Evolutionary conservation across 352 stramenopile species (phyloP).

Genomic region (Phytopythium montanum): DNA sequence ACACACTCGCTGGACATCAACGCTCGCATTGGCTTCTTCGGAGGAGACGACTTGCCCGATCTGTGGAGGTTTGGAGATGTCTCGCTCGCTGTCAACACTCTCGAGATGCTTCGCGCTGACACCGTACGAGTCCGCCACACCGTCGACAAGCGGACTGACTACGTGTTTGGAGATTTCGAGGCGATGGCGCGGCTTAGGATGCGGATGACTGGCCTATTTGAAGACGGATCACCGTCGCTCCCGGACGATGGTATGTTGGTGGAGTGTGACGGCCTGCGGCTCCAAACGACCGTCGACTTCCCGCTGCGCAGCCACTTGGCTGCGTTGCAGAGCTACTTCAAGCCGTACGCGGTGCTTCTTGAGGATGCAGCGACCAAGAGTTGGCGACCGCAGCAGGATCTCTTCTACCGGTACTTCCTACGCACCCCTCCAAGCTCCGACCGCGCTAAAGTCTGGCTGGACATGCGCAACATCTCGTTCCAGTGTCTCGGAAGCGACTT

Average conservation of each 20-base stretch:
- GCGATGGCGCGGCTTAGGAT: constrained; percentile 40
- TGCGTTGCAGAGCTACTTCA: constrained; percentile 24
- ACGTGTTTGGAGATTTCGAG: constrained; percentile 77
- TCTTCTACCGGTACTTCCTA: constrained; percentile 69
- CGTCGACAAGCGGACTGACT: constrained; percentile 35
- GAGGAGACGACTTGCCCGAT: constrained; percentile 64
- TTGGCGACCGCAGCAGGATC: constrained; percentile 61
- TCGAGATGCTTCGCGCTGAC: constrained; percentile 39
- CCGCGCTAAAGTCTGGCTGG: constrained; percentile 44
- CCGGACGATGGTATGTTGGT: constrained; percentile 59
- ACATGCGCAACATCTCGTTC: constrained; percentile 35
- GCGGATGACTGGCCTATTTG: constrained; percentile 8
- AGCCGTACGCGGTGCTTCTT: constrained; percentile 25
- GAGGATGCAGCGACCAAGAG: constrained; percentile 15
- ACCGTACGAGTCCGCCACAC: constrained; percentile 47
- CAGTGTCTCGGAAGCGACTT: constrained; percentile 48
- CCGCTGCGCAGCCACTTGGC: constrained; percentile 25
- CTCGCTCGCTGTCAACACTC: constrained; percentile 27
- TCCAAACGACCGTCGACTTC: constrained; percentile 34
- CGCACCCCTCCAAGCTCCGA: constrained; percentile 25
- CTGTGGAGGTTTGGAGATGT: constrained; percentile 63
- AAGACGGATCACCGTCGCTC: constrained; percentile 3
- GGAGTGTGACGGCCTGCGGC: constrained; percentile 35
- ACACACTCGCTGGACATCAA: constrained; percentile 22
- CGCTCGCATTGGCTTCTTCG: constrained; percentile 48